Evolutionary conservation across 768 basidiomycete species (phyloP).

Genomic region (Gloeophyllum trabeum): DNA sequence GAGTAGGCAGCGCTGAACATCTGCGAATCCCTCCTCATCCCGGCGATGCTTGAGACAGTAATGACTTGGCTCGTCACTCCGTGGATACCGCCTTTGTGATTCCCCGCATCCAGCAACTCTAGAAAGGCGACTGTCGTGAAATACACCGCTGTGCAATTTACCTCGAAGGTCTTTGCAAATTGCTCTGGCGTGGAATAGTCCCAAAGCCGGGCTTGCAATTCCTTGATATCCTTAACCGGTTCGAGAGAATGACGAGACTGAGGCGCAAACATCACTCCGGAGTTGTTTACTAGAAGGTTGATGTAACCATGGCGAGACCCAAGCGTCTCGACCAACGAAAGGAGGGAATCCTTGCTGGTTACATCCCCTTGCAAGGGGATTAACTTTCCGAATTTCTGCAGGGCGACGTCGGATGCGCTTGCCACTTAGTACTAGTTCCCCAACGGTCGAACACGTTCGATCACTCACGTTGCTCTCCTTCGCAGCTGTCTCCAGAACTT

Average conservation of each 20-base stretch:
- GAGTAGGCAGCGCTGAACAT: conserved; percentile 66
- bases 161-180: conserved; percentile 55
- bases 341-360: conserved; percentile 45
- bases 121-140: conserved; percentile 77
- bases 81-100: conserved; percentile 18
- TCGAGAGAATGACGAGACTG: no score
- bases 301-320: conserved; percentile 55
- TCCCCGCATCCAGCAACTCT: conserved; percentile 67
- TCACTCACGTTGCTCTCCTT: conserved; percentile 46
- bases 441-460: no score
- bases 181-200: conserved; percentile 47
- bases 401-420: neutral
- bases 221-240: conserved; percentile 45
- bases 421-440: no score
- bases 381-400: conserved; percentile 51
- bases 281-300: conserved; percentile 69
- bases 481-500: conserved; percentile 50
- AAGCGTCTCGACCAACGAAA: conserved; percentile 39
- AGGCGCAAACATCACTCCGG: conserved; percentile 42
- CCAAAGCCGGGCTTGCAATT: conserved; percentile 61
- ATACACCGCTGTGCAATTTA: conserved; percentile 63
- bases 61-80: conserved; percentile 41
- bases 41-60: conserved; percentile 59
- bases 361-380: conserved; percentile 62
- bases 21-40: conserved; percentile 55